Percentiles rank a stretch among this genome's conserved stretches.
Conservation (phyloP, 441 rosid genomes). For the Melastoma candidum region DNA sequence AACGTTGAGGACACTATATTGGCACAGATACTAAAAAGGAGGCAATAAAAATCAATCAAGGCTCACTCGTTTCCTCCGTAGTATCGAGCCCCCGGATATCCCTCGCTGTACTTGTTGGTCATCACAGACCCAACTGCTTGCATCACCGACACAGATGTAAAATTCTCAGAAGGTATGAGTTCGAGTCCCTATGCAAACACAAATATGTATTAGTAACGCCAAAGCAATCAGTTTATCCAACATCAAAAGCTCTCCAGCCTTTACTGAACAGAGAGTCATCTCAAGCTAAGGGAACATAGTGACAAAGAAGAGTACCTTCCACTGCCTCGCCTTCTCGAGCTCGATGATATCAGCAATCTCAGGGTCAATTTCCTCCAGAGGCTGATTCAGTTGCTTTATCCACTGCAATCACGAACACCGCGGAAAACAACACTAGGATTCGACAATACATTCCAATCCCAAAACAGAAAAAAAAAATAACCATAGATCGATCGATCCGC, state of each 20-base stretch:
- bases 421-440: neutral
- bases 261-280: neutral
- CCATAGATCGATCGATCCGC: neutral
- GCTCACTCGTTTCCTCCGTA: slow-evolving; percentile 95
- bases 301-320: slow-evolving; percentile 50
- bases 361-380: slow-evolving; percentile 74
- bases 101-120: slow-evolving; percentile 96
- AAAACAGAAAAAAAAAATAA: neutral
- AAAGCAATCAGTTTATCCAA: neutral
- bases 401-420: slow-evolving; percentile 31
- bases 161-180: slow-evolving; percentile 90
- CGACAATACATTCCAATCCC: neutral
- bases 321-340: slow-evolving; percentile 90
- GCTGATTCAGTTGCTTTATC: slow-evolving; percentile 75
- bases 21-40: neutral
- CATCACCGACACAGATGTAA: slow-evolving; percentile 86
- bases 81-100: slow-evolving; percentile 94
- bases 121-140: slow-evolving; percentile 94
- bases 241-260: neutral
- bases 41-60: neutral
- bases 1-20: neutral
- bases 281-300: neutral
- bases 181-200: slow-evolving; percentile 57
- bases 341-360: slow-evolving; percentile 83
- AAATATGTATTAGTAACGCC: slow-evolving; percentile 9